A percentile compares a stretch with the other conserved stretches of the same genome.
phyloP scores from a whole-genome alignment of 2,329 filamentous ascomycete species.

The Venturia asperata region DNA sequence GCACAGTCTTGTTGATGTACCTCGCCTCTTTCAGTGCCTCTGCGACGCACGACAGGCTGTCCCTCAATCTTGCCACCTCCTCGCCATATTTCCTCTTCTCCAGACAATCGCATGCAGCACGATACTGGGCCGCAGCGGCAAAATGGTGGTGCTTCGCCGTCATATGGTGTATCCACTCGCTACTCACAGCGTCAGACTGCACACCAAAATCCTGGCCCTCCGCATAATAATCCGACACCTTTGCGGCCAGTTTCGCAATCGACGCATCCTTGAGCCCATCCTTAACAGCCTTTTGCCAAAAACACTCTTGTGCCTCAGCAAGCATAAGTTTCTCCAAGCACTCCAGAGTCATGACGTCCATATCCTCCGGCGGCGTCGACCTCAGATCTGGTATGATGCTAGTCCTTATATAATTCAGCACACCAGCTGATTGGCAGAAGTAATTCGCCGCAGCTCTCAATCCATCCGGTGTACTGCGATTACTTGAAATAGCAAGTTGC shows the following conservation, averaged over 20 bases:
- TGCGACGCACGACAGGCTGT: constrained; percentile 74
- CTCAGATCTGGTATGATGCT: constrained; percentile 76
- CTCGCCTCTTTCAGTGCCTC: constrained; percentile 79
- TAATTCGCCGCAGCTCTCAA: constrained; percentile 85
- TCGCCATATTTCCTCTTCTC: constrained; percentile 95
- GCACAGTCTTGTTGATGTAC: constrained; percentile 73
- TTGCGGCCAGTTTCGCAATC: constrained; percentile 83
- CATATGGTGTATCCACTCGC: constrained; percentile 96
- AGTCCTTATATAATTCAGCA: constrained; percentile 69
- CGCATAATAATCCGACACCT: constrained; percentile 86
- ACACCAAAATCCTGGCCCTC: constrained; percentile 77
- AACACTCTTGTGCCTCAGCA: constrained; percentile 93
- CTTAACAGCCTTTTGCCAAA: constrained; percentile 95
- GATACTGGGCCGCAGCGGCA: constrained; percentile 87
- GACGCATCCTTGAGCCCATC: constrained; percentile 87
- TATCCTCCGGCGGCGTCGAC: constrained; percentile 81
- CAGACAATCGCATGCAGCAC: constrained; percentile 81
- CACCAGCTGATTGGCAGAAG: constrained; percentile 80
- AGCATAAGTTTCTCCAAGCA: constrained; percentile 77
- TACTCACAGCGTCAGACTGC: constrained; percentile 82
- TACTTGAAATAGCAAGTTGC: constrained; percentile 76
- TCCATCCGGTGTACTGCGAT: constrained; percentile 70
- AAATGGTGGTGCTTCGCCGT: constrained; percentile 97
- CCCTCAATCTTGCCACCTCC: constrained; percentile 78
- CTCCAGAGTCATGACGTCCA: constrained; percentile 83